Conservation (phyloP, 495 filamentous ascomycete species). For the Achaetomiella virescens region DNA sequence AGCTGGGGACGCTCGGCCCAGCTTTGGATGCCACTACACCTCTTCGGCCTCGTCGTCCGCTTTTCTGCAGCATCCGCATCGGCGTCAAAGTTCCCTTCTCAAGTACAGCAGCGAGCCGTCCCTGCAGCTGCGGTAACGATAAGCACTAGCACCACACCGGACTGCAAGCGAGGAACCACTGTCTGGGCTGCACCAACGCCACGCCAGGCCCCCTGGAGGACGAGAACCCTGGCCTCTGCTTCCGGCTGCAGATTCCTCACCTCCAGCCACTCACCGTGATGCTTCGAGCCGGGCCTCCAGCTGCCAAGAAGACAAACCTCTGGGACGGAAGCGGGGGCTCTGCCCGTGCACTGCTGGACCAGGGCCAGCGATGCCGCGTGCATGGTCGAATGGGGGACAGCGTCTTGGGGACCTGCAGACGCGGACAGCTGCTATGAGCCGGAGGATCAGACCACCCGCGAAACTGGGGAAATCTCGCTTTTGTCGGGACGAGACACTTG, state of each 20-base stretch:
- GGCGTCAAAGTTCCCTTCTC: background rate
- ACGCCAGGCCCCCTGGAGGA: background rate
- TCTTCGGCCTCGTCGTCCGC: background rate
- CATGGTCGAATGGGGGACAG: background rate
- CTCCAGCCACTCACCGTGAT: background rate
- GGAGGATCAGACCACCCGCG: background rate
- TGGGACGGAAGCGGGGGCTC: background rate
- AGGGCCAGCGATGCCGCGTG: background rate
- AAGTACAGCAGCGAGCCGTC: background rate
- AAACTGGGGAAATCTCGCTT: conserved; percentile 5
- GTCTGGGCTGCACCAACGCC: background rate
- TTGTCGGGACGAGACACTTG: background rate
- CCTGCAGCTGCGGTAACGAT: conserved; percentile 2
- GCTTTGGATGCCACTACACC: background rate
- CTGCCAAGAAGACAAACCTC: background rate
- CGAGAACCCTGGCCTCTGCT: background rate
- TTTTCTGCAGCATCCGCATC: background rate
- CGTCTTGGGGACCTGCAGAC: background rate
- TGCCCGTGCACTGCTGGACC: conserved; percentile 2
- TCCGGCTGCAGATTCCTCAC: background rate
- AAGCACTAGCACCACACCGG: background rate
- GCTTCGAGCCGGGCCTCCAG: background rate
- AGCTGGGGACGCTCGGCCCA: background rate
- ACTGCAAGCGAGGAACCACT: background rate
- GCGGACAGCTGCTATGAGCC: background rate